Base-by-base conservation (phyloP, 176 grass and related monocot genomes). In the Carex scoparia region DNA sequence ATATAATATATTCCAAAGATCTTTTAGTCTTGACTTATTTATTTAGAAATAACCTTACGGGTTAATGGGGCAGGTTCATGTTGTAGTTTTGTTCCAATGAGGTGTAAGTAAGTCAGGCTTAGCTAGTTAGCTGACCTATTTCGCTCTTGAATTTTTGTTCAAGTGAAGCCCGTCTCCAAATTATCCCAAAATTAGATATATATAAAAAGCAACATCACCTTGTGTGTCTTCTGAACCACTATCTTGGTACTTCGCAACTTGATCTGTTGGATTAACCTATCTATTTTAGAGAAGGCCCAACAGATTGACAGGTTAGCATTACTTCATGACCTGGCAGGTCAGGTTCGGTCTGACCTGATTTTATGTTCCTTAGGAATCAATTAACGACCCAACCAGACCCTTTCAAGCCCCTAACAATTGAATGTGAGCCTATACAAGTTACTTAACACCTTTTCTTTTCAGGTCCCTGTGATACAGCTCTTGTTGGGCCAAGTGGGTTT, bases 381-480 rank as follows among this genome's bases (percentile, higher is more conserved):
- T 54, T 14, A 46, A 27, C 5, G 1, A 77, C 49, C 27, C 73
- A 56, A 16, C 74, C 27, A 1, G 1, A 77, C 49, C 23, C 48
- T 16, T 56, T 32, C 10, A 8, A 65, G 40, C 33, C 9, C 5
- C 1, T 81, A 38, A 32, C 54, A 14, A 65, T 4, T 46, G 37
- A 42, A 28, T 48, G 10, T 48, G 23, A 13, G 5, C 58, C 4
- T 63, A 40, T 81, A 63, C 11, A 19, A 38, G 27, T 58, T 27
- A 35, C 54, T 54, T 10, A 40, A 38, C 80, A 61, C 81, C 10
- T 60, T 67, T 76, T 89, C 84, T 59, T 81, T 92, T 42, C 80
- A 98, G 96, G 96, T 95, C 44, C 96, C 96, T 76, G 96, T 98
- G 42, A 92, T 98, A 84, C 96, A 98, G 85, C 81, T 98, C 7